Evolutionary conservation across 2,329 filamentous ascomycete genomes (phyloP).

Genomic region (Cordyceps pruinosa): DNA sequence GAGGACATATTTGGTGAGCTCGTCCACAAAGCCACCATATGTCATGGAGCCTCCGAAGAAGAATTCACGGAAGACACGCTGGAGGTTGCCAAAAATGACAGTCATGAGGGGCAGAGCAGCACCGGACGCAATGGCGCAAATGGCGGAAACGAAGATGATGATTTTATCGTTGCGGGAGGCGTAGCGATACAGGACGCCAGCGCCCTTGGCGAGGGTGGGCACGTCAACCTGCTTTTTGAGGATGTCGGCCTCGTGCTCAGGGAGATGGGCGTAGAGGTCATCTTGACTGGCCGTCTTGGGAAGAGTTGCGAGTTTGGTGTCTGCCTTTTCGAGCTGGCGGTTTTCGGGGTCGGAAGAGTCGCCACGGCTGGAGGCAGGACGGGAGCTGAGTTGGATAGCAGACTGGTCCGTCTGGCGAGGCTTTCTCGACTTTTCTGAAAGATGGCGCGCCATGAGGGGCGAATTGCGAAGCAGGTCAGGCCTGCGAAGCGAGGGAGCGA

Average conservation of each 20-base stretch:
- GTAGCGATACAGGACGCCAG: constrained; percentile 62
- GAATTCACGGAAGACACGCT: constrained; percentile 62
- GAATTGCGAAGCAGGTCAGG: background rate
- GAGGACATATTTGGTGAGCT: constrained; percentile 59
- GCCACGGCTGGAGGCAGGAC: constrained; percentile 29
- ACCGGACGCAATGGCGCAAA: constrained; percentile 65
- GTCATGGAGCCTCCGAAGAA: constrained; percentile 39
- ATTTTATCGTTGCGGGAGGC: constrained; percentile 57
- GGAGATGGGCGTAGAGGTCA: constrained; percentile 55
- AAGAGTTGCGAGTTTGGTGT: constrained; percentile 33
- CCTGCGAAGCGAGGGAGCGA: background rate
- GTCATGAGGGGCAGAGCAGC: constrained; percentile 76
- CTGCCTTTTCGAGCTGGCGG: constrained; percentile 32
- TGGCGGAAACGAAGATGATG: constrained; percentile 52
- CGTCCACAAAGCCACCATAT: constrained; percentile 49
- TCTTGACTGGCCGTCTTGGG: constrained; percentile 32
- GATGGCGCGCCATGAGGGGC: constrained; percentile 15
- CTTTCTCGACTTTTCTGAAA: background rate
- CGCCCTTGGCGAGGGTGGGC: constrained; percentile 56
- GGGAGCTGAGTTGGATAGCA: constrained; percentile 17
- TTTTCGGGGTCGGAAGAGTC: constrained; percentile 26
- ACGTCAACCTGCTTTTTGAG: constrained; percentile 62
- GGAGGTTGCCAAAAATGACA: constrained; percentile 69
- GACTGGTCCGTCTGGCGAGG: constrained; percentile 10
- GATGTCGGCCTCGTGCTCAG: constrained; percentile 58